These are phyloP conservation scores for Malus hybrid DNA, from an alignment of 331 rosid species.

Conservation along the genomic window DNA sequence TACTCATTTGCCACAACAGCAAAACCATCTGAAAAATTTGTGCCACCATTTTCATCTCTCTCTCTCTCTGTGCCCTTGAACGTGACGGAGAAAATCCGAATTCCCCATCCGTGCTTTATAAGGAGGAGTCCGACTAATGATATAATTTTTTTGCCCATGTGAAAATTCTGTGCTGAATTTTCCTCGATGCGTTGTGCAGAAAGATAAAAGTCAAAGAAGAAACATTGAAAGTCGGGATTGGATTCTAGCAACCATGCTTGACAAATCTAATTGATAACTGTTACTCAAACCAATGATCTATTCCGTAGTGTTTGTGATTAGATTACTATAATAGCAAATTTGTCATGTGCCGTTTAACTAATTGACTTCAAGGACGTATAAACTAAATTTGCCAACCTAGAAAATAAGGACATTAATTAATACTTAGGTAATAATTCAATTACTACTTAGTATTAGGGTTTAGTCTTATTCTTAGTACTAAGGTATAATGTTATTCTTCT, in stretches of 20 bases:
- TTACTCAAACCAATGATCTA: neutral
- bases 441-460: no score
- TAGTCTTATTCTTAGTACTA: no score
- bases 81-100: neutral
- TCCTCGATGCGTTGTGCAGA: neutral
- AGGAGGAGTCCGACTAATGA: neutral
- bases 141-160: neutral
- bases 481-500: no score
- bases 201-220: neutral
- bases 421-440: no score
- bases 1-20: neutral
- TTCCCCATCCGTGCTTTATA: neutral
- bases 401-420: no score
- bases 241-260: neutral
- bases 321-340: neutral
- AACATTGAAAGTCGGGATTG: neutral
- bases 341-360: neutral
- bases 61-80: neutral
- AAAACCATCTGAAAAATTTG: neutral
- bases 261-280: neutral
- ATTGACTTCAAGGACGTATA: no score
- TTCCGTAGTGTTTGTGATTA: neutral
- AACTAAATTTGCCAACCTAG: no score
- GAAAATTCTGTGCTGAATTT: neutral
- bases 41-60: neutral